Evolutionary conservation across 257 asterid genomes (phyloP).

Genomic region (Perilla frutescens): DNA sequence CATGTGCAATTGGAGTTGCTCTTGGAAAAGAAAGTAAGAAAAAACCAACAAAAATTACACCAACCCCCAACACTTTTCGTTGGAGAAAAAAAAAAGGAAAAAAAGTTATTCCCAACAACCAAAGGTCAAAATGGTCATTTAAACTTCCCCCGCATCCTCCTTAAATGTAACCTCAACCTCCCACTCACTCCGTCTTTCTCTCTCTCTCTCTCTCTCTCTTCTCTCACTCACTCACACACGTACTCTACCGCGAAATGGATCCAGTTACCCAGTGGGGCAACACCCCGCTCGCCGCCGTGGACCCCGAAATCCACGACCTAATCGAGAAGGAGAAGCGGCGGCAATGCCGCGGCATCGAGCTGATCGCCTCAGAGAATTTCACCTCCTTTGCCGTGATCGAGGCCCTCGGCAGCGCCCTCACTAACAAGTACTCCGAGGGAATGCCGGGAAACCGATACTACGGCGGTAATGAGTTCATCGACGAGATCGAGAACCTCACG

Average conservation of each 20-base stretch:
- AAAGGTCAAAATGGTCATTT: slow-evolving; percentile 35
- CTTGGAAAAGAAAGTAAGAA: too few species aligned
- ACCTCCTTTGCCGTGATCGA: slow-evolving; percentile 77
- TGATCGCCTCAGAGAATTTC: slow-evolving; percentile 84
- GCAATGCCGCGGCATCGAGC: slow-evolving; percentile 73
- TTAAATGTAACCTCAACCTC: slow-evolving; percentile 28
- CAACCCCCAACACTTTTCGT: background rate
- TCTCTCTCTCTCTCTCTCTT: background rate
- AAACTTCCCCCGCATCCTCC: slow-evolving; percentile 6
- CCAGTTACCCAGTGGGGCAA: slow-evolving; percentile 66
- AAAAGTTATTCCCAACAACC: slow-evolving; percentile 33
- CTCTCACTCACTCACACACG: background rate
- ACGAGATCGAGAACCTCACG: slow-evolving; percentile 68
- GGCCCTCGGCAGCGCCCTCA: slow-evolving; percentile 65
- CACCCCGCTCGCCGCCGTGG: slow-evolving; percentile 51
- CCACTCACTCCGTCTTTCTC: background rate
- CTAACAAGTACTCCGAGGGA: slow-evolving; percentile 72
- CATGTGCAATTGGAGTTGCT: too few species aligned
- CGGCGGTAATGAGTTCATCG: slow-evolving; percentile 69
- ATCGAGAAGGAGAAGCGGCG: slow-evolving; percentile 74
- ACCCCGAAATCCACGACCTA: slow-evolving; percentile 64
- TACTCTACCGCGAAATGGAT: slow-evolving; percentile 43
- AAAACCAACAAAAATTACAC: too few species aligned
- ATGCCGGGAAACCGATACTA: slow-evolving; percentile 69
- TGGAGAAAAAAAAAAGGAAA: background rate